Base-by-base conservation (phyloP, 2,329 filamentous ascomycete species). In the Trichothecium roseum region DNA sequence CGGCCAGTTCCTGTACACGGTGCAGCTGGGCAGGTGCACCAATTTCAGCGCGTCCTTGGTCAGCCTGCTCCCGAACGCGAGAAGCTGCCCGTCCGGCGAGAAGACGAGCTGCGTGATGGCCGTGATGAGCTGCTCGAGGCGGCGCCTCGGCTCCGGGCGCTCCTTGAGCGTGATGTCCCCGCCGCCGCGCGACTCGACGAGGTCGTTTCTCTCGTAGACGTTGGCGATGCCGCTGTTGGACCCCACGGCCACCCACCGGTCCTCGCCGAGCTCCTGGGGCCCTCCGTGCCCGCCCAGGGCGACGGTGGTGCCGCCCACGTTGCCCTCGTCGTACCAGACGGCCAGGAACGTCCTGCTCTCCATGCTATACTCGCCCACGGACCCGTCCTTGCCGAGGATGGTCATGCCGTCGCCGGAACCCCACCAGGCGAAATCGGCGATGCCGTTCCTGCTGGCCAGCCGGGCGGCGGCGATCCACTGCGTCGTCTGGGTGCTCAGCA, bases 1-100 rank as follows among this genome's bases (percentile, higher is more conserved):
- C 17, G 91, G 91, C 91, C 91, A 98, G 60, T 98, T 98, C 50
- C 81, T 78, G 68, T 91, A 98, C 15, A 96, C 85, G 2, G 87
- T 94, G 57, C 87, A 94, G 46, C 76, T 88, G 1, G 89, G 88
- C 46, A 98, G 63, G 58, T 98, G 91, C 22, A 89, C 86, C 45
- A 98, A 63, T 50, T 83, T 72, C 55, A 98, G 62, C 1, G 88
- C 85, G 60, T 95, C 87, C 54, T 81, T 81, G 69, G 94, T 94
- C 71, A 83, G 83, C 42, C 74, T 74, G 59, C 84, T 93, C 28
- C 78, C 84, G 66, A 96, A 87, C 1, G 79, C 85, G 46, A 98
- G 63, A 34, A 96, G 63, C 61, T 98, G 91, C 2, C 87, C 87
- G 56, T 96, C 89, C 0, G 84, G 79, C 13, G 85, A 84, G 60